Evolutionary conservation across 2,329 filamentous ascomycete genomes (phyloP).

Genomic region (Botryotinia narcissicola): DNA sequence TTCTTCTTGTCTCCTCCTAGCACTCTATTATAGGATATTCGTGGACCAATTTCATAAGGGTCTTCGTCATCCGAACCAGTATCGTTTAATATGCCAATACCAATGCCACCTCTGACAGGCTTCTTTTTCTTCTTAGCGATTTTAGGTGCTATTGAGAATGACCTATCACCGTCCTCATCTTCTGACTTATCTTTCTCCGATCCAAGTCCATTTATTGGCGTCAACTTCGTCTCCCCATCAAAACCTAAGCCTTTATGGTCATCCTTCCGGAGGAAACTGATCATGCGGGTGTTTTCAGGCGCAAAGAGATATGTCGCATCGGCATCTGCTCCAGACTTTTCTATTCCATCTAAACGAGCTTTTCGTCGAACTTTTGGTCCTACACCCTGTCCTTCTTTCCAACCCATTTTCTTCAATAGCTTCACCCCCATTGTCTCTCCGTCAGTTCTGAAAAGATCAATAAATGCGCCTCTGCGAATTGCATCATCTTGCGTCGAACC

Average conservation of each 20-base stretch:
- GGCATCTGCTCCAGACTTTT: constrained; percentile 37
- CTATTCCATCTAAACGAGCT: constrained; percentile 61
- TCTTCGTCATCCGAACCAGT: constrained; percentile 95
- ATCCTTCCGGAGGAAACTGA: constrained; percentile 62
- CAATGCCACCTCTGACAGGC: constrained; percentile 64
- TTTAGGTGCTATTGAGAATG: constrained; percentile 27
- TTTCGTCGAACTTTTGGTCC: constrained; percentile 78
- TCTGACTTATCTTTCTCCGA: constrained; percentile 41
- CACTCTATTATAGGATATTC: constrained; percentile 80
- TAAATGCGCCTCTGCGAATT: constrained; percentile 51
- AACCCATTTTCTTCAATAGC: constrained; percentile 88
- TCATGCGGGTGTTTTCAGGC: constrained; percentile 73
- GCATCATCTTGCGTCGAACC: constrained; percentile 62
- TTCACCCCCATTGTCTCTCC: constrained; percentile 87
- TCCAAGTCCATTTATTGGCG: constrained; percentile 35
- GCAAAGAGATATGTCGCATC: constrained; percentile 70
- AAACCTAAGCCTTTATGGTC: constrained; percentile 71
- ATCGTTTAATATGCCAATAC: constrained; percentile 86
- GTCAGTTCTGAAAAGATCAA: constrained; percentile 67
- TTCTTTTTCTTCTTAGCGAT: constrained; percentile 49
- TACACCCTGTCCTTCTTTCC: constrained; percentile 90
- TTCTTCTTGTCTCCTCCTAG: constrained; percentile 82
- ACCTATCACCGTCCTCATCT: constrained; percentile 46
- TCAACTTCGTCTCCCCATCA: constrained; percentile 55
- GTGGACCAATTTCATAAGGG: constrained; percentile 86